Evolutionary conservation across 1,284 basidiomycete species (phyloP), one percentile per base, ranked within the genome.

Genomic region (Chiua sp.): DNA sequence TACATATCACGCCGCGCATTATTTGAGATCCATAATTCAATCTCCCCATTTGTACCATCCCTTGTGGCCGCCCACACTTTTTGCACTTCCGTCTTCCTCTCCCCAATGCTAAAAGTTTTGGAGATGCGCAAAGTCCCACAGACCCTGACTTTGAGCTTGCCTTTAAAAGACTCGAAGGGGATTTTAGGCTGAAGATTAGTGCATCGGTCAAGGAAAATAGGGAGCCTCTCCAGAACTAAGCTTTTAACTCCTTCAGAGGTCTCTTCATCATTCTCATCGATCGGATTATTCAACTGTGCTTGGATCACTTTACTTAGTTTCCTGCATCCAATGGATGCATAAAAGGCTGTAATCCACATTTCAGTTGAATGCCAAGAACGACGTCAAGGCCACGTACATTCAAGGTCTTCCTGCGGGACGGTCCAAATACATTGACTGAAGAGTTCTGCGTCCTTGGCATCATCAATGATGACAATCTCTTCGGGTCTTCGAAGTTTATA

Each of bases 201-300:
- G 62, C 93, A 89, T 67, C 97, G 94, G 53, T 96, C 91, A 7
- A 98, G 79, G 79, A 98, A 98, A 28, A 98, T 80, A 0, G 94
- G 93, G 16, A 97, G 81, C n/a, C 96, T 82, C 75, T 98, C 91
- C 20, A 96, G 76, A 3, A 96, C 86, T 47, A 93, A 79, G 1
- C 77, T 66, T 12, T 83, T 82, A 18, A 81, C 82, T 12, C 86
- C 82, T 5, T 68, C 65, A 1, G 86, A 82, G 30, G 75, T 72
- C 8, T 12, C 20, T 44, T 10, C 4, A 22, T 44, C 42, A 10
- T 44, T 4, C 8, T 10, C 4, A 44, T 44, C 42, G 42, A 3
- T 10, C 20, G n/a, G 42, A 12, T 44, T 22, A 22, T 44, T 44
- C 42, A 44, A 44, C n/a, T 22, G 10, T 8, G 42, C 10, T 44